Base-by-base conservation (phyloP, 331 rosid genomes). In the Stylosanthes scabra region DNA sequence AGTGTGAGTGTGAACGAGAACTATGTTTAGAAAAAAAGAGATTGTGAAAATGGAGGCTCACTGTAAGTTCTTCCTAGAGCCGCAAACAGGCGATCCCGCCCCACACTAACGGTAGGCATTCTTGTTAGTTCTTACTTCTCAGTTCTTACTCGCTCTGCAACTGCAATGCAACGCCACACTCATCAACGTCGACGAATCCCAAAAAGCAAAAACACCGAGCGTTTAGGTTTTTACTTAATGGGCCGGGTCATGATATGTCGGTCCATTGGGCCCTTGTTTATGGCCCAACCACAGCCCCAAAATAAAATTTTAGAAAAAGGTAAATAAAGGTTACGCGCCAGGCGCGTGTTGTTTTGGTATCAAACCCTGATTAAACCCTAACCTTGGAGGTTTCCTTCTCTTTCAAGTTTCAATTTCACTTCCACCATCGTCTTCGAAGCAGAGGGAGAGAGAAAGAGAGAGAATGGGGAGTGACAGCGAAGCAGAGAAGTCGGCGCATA, bases 401-500 rank as follows among this genome's bases (percentile, higher is more conserved):
- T n/a, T n/a, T n/a, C n/a, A n/a, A n/a, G n/a, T n/a, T n/a, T n/a
- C n/a, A n/a, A n/a, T n/a, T n/a, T n/a, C n/a, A n/a, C n/a, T n/a
- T n/a, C n/a, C n/a, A n/a, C n/a, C n/a, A n/a, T n/a, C n/a, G n/a
- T n/a, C n/a, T n/a, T n/a, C n/a, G n/a, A n/a, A n/a, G n/a, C n/a
- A n/a, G n/a, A n/a, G n/a, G n/a, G n/a, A n/a, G n/a, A n/a, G n/a
- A n/a, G n/a, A n/a, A n/a, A 6, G n/a, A 37, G 16, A 34, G 40
- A 46, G n/a, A 51, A 91, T 90, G 97, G 99, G 92, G 2, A 92
- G 99, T 79, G 99, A 95, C 20, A 87, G 90, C 65, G 99, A 95
- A 37, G 75, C 75, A 1, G 97, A 88, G 63, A 91, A 88, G 81
- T 66, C 90, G 50, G 88, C n/a, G 41, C 95, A 85, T 75, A 93